Evolutionary conservation across 306 rosid species (phyloP).

Genomic region (Cicer judaicum): DNA sequence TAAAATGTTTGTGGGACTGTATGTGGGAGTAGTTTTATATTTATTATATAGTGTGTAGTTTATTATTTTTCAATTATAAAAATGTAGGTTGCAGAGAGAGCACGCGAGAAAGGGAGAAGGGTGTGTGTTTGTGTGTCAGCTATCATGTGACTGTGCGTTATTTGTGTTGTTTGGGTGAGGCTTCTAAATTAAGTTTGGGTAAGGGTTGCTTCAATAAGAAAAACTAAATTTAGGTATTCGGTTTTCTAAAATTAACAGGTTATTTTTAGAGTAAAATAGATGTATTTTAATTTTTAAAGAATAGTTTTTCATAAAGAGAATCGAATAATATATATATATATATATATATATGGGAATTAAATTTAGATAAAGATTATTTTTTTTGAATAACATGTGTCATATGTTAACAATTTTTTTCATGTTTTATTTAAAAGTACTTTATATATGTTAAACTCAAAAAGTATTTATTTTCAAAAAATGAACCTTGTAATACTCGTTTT

Average conservation of each 20-base stretch:
- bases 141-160: slow-evolving; percentile 64
- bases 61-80: slow-evolving; percentile 16
- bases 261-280: background rate
- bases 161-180: background rate
- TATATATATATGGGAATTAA: background rate
- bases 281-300: background rate
- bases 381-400: too few species aligned
- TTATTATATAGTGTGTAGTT: slow-evolving; percentile 29
- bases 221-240: background rate
- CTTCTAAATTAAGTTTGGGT: slow-evolving; percentile 52
- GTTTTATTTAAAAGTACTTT: too few species aligned
- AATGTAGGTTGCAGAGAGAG: slow-evolving; percentile 54
- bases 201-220: slow-evolving; percentile 24
- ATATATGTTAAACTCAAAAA: too few species aligned
- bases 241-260: background rate
- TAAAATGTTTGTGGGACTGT: slow-evolving; percentile 13
- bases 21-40: slow-evolving; percentile 37
- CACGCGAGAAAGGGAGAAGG: slow-evolving; percentile 77
- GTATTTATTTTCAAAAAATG: too few species aligned
- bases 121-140: slow-evolving; percentile 63
- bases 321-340: background rate
- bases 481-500: too few species aligned
- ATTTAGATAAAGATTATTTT: too few species aligned
- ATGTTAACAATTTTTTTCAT: too few species aligned
- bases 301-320: too few species aligned